Evolutionary conservation across 805 yeast genomes (phyloP).

Genomic region (Jamesozyma rosinii): DNA sequence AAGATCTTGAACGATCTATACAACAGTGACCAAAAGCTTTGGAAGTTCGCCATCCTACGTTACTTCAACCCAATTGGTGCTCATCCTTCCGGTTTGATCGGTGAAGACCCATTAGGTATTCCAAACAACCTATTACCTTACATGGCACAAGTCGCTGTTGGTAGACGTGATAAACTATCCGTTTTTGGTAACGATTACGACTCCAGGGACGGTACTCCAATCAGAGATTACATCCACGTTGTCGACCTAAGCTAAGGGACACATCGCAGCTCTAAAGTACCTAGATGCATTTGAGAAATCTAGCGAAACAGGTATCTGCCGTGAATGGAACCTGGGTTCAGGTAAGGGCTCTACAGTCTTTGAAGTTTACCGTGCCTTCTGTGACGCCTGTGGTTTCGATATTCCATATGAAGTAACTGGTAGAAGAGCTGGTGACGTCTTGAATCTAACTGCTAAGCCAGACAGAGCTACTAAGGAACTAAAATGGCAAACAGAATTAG

Average conservation of each 20-base stretch:
- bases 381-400: constrained; percentile 52
- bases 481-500: constrained; percentile 49
- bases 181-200: constrained; percentile 67
- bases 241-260: constrained; percentile 73
- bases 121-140: constrained; percentile 71
- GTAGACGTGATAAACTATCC: constrained; percentile 54
- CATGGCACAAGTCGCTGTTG: constrained; percentile 70
- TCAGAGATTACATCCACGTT: constrained; percentile 74
- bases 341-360: constrained; percentile 74
- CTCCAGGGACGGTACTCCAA: constrained; percentile 71
- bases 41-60: constrained; percentile 56
- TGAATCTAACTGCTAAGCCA: constrained; percentile 64
- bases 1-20: constrained; percentile 48
- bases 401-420: constrained; percentile 58
- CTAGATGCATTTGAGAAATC: constrained; percentile 24
- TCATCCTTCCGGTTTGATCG: constrained; percentile 70
- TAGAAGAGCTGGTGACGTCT: constrained; percentile 69
- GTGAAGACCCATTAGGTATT: constrained; percentile 71
- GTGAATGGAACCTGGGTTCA: constrained; percentile 80
- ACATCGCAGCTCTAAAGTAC: constrained; percentile 58
- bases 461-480: constrained; percentile 58
- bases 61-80: constrained; percentile 85
- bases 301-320: constrained; percentile 41
- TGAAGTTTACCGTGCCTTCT: constrained; percentile 58
- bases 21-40: constrained; percentile 32